phyloP scores from a whole-genome alignment of 2,329 filamentous ascomycete genomes.

The Aspergillus spinulosporus region DNA sequence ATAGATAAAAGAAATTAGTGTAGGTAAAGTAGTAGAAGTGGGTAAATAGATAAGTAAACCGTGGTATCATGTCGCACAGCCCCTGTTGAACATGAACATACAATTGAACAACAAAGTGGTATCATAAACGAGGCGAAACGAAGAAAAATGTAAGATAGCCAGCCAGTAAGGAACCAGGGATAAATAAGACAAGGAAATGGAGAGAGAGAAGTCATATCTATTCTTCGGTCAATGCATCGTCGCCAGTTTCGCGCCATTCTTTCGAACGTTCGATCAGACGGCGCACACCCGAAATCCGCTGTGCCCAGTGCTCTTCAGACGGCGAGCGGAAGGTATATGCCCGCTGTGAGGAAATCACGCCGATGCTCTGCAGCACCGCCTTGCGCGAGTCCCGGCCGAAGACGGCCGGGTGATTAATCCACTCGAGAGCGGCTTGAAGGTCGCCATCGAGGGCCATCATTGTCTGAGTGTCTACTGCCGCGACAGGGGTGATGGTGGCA shows the following conservation, averaged over 20 bases:
- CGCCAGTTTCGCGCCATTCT: conserved; percentile 86
- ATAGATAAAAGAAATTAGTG: neutral
- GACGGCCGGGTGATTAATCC: conserved; percentile 95
- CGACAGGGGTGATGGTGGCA: conserved; percentile 54
- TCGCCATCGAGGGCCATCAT: conserved; percentile 88
- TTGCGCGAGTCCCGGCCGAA: conserved; percentile 94
- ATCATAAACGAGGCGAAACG: conserved; percentile 33
- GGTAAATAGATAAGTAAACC: conserved; percentile 14
- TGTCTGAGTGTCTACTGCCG: conserved; percentile 78
- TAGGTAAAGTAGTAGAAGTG: neutral
- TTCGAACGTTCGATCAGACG: conserved; percentile 78
- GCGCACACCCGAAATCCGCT: conserved; percentile 76
- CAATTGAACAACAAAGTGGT: conserved; percentile 35
- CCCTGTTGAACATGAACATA: conserved; percentile 28
- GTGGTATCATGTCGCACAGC: conserved; percentile 38
- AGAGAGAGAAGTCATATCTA: conserved; percentile 23
- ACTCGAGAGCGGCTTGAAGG: conserved; percentile 85
- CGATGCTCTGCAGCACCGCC: conserved; percentile 92
- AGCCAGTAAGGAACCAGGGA: neutral
- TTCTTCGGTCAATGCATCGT: conserved; percentile 66
- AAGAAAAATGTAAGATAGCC: conserved; percentile 13
- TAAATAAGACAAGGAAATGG: conserved; percentile 17
- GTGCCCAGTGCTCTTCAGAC: conserved; percentile 86
- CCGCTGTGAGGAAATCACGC: conserved; percentile 91
- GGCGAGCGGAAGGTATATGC: conserved; percentile 91